These are phyloP conservation scores for Dalbergia cochinchinensis DNA, from an alignment of 306 rosid species.

Conservation along the genomic window DNA sequence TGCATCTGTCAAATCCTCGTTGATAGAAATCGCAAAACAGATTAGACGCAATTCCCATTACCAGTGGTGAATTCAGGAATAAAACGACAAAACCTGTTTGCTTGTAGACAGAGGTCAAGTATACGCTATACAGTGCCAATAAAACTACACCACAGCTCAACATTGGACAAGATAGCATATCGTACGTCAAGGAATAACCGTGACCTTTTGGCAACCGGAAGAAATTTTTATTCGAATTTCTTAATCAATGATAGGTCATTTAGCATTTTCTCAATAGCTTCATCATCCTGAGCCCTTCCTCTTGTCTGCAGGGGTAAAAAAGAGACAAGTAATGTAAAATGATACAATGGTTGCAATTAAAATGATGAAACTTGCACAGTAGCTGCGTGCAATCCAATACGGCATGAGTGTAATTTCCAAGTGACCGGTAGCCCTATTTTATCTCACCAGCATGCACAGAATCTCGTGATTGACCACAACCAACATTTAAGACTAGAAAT, in stretches of 20 bases:
- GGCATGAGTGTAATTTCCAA: not conserved
- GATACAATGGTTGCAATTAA: not conserved
- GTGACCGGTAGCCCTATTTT: not conserved
- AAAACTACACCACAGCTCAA: not conserved
- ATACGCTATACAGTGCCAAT: not conserved
- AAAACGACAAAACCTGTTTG: constrained; percentile 28
- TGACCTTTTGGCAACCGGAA: not conserved
- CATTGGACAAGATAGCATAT: not conserved
- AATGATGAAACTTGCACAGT: constrained; percentile 2
- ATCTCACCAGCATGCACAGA: not conserved
- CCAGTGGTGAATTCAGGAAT: not conserved
- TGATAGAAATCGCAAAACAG: not conserved
- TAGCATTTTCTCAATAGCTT: constrained; percentile 94
- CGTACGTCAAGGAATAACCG: not conserved
- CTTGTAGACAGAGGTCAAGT: constrained; percentile 6
- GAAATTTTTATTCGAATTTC: constrained; percentile 72
- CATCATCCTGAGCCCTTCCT: constrained; percentile 92
- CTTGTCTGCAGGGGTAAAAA: constrained; percentile 66
- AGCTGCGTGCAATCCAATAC: not conserved
- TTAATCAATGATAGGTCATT: constrained; percentile 84
- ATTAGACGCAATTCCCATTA: not conserved
- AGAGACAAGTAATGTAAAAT: not conserved
- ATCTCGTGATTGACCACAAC: constrained; percentile 19
- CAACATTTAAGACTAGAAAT: constrained; percentile 14
- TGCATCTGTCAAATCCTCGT: not conserved